These are phyloP conservation scores for Musa troglodytarum DNA, from an alignment of 176 grass and related monocot genomes.

Conservation along the genomic window DNA sequence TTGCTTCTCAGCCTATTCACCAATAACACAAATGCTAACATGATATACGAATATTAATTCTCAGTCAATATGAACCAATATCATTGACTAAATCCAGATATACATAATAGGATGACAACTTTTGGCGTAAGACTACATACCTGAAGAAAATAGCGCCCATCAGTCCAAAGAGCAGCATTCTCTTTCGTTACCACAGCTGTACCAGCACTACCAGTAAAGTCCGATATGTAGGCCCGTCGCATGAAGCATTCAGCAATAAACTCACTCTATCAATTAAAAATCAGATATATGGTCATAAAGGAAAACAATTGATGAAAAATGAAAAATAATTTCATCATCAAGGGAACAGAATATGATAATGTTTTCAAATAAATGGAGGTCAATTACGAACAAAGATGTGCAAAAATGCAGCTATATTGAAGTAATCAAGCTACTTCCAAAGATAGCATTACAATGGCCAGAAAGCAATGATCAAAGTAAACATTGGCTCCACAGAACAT, in stretches of 20 bases:
- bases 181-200: conserved; percentile 90
- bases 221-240: conserved; percentile 68
- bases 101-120: not conserved
- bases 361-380: not conserved
- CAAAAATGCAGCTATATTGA: not conserved
- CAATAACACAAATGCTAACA: conserved; percentile 12
- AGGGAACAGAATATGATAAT: not conserved
- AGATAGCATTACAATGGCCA: not conserved
- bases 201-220: conserved; percentile 93
- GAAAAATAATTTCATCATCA: not conserved
- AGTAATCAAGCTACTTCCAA: too few species aligned
- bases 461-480: not conserved
- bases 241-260: conserved; percentile 88
- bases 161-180: conserved; percentile 88
- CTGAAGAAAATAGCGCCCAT: conserved; percentile 97
- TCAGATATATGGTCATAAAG: not conserved
- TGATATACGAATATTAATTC: not conserved
- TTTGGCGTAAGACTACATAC: conserved; percentile 17
- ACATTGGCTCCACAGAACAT: not conserved
- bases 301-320: not conserved
- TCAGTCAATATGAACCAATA: not conserved
- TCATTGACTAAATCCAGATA: not conserved
- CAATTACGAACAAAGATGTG: not conserved
- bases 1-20: conserved; percentile 73
- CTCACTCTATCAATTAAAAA: conserved; percentile 51